A percentile compares a stretch with the other conserved stretches of the same genome.
Conservation (phyloP, 1,139 yeast species). For the Magnusiomyces suaveolens region DNA sequence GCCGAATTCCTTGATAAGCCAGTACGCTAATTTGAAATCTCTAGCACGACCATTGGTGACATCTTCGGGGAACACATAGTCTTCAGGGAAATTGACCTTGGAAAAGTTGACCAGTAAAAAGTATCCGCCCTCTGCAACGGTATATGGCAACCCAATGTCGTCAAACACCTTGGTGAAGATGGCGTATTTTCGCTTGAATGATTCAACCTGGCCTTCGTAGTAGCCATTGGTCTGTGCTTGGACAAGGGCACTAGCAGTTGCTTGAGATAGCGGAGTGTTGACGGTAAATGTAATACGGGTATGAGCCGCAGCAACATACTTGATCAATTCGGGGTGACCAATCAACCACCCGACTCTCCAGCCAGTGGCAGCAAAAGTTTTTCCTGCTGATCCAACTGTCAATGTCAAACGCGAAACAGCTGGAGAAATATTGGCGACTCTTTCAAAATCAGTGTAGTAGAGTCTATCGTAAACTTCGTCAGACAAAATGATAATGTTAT, state of each 20-base stretch:
- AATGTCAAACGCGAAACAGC: slow-evolving; percentile 71
- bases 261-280: slow-evolving; percentile 92
- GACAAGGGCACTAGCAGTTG: slow-evolving; percentile 66
- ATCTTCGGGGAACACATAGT: slow-evolving; percentile 62
- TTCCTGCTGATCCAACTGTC: slow-evolving; percentile 95
- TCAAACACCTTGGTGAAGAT: slow-evolving; percentile 71
- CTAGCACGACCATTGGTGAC: slow-evolving; percentile 55
- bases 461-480: slow-evolving; percentile 95
- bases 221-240: slow-evolving; percentile 54
- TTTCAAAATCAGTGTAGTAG: slow-evolving; percentile 62
- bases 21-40: slow-evolving; percentile 82
- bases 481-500: slow-evolving; percentile 70
- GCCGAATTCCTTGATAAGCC: slow-evolving; percentile 87
- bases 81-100: slow-evolving; percentile 67
- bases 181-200: slow-evolving; percentile 60
- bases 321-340: slow-evolving; percentile 72
- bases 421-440: slow-evolving; percentile 75
- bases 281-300: slow-evolving; percentile 84
- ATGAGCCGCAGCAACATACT: slow-evolving; percentile 81
- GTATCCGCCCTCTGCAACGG: slow-evolving; percentile 87
- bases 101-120: slow-evolving; percentile 80
- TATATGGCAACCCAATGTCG: slow-evolving; percentile 78
- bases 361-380: slow-evolving; percentile 95
- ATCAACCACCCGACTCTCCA: slow-evolving; percentile 97
- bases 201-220: slow-evolving; percentile 56